These are phyloP conservation scores for Lasiosphaeria ovina DNA, from an alignment of 495 filamentous ascomycete genomes.

Conservation along the genomic window DNA sequence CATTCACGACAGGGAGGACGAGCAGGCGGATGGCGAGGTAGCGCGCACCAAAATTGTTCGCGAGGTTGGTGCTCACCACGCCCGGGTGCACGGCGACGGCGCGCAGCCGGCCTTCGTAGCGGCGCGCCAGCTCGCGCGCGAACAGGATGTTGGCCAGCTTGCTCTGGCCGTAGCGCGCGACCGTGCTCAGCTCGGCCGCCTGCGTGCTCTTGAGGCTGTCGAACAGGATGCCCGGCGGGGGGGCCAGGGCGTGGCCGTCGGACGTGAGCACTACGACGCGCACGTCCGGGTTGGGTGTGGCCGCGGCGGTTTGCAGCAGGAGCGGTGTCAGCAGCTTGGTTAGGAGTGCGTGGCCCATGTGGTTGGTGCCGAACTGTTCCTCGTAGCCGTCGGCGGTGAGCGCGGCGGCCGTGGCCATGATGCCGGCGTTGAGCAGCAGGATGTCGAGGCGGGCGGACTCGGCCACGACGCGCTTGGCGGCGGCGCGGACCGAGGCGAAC, in stretches of 20 bases:
- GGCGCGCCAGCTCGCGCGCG: constrained; percentile 54
- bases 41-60: constrained; percentile 18
- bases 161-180: constrained; percentile 57
- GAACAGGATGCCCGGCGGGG: constrained; percentile 39
- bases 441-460: constrained; percentile 40
- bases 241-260: constrained; percentile 37
- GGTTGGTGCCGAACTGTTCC: constrained; percentile 67
- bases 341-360: constrained; percentile 66
- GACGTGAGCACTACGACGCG: constrained; percentile 40
- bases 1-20: constrained; percentile 4
- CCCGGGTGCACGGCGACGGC: constrained; percentile 63
- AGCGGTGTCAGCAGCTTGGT: constrained; percentile 53
- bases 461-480: constrained; percentile 21
- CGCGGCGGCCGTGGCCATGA: constrained; percentile 54
- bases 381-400: constrained; percentile 65
- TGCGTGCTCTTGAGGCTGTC: constrained; percentile 35
- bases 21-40: constrained; percentile 9
- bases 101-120: constrained; percentile 51
- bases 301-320: constrained; percentile 13
- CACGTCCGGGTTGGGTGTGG: constrained; percentile 30
- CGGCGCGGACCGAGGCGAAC: constrained; percentile 29
- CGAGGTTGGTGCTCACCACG: constrained; percentile 56
- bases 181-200: constrained; percentile 25
- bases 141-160: constrained; percentile 71
- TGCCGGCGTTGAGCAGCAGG: constrained; percentile 61